Percentiles rank a stretch among this genome's conserved stretches.
Conservation (phyloP, 345 rosid species). For the Raphanus raphanistrum region DNA sequence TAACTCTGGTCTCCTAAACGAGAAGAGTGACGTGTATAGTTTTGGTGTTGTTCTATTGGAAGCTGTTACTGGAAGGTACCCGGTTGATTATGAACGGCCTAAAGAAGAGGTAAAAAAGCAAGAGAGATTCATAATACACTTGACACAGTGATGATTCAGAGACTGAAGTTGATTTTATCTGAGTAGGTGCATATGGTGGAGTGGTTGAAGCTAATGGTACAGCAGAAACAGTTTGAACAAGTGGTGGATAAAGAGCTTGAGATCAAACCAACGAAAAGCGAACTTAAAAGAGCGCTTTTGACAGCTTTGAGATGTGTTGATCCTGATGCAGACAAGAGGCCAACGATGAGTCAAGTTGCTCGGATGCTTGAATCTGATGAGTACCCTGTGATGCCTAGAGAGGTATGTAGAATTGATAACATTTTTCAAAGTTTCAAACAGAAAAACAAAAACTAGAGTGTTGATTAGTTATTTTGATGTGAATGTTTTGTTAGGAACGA, state of each 20-base stretch:
- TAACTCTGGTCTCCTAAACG: constrained; percentile 85
- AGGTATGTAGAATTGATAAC: neutral
- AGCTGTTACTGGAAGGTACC: constrained; percentile 98
- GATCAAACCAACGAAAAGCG: constrained; percentile 73
- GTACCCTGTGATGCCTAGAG: constrained; percentile 72
- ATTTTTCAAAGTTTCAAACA: neutral
- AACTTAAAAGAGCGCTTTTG: constrained; percentile 86
- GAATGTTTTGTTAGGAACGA: constrained; percentile 57
- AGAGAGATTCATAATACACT: neutral
- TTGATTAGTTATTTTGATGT: neutral
- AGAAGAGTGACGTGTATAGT: constrained; percentile 97
- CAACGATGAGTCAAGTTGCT: constrained; percentile 93
- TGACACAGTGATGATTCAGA: neutral
- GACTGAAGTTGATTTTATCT: neutral
- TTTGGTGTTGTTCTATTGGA: constrained; percentile 91
- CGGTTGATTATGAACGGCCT: constrained; percentile 85
- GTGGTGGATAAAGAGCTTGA: constrained; percentile 82
- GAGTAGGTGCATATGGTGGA: constrained; percentile 88
- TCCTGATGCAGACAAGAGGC: constrained; percentile 91
- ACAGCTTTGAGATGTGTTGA: constrained; percentile 96
- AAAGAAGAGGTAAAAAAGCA: constrained; percentile 65
- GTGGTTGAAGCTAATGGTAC: constrained; percentile 95
- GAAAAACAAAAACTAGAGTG: neutral
- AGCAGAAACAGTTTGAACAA: constrained; percentile 74
- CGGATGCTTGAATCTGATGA: constrained; percentile 96